A percentile compares a stretch with the other conserved stretches of the same genome.
These are phyloP conservation scores for Orbilia oligospora DNA, from an alignment of 2,329 filamentous ascomycete species.

Conservation along the genomic window DNA sequence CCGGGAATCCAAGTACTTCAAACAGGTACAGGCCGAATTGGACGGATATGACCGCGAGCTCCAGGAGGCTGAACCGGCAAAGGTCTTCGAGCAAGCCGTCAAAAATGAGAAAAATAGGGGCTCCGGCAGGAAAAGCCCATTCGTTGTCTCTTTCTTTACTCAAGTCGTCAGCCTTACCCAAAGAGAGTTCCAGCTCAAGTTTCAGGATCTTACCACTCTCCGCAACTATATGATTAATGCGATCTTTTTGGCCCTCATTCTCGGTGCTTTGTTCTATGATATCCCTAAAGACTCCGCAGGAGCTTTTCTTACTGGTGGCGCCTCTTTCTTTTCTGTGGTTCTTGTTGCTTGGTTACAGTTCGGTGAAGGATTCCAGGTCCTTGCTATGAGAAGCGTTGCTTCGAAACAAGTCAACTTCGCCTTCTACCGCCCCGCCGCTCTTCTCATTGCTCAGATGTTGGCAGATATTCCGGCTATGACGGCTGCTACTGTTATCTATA, in stretches of 20 bases:
- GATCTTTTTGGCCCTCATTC: slow-evolving; percentile 79
- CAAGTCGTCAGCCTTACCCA: slow-evolving; percentile 73
- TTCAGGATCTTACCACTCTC: slow-evolving; percentile 80
- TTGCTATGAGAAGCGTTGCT: slow-evolving; percentile 77
- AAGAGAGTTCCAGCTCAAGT: slow-evolving; percentile 83
- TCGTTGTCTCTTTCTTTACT: slow-evolving; percentile 80
- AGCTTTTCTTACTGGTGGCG: slow-evolving; percentile 76
- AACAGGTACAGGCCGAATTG: slow-evolving; percentile 75
- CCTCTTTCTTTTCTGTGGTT: slow-evolving; percentile 77
- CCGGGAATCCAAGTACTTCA: slow-evolving; percentile 74
- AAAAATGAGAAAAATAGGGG: slow-evolving; percentile 78
- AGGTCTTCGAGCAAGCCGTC: slow-evolving; percentile 77
- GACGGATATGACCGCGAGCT: slow-evolving; percentile 74
- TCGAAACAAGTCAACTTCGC: slow-evolving; percentile 78
- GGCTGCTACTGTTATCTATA: slow-evolving; percentile 74
- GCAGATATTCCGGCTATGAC: slow-evolving; percentile 76
- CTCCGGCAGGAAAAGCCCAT: slow-evolving; percentile 78
- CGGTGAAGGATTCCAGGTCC: slow-evolving; percentile 83
- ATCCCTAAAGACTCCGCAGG: slow-evolving; percentile 74
- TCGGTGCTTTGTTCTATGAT: slow-evolving; percentile 84
- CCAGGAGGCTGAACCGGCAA: slow-evolving; percentile 73
- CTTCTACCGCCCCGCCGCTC: slow-evolving; percentile 79
- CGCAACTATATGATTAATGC: slow-evolving; percentile 86
- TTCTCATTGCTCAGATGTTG: slow-evolving; percentile 74
- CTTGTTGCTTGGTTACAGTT: slow-evolving; percentile 81